phyloP scores from a whole-genome alignment of 1,139 yeast genomes.

The Waltiozyma sp. region DNA sequence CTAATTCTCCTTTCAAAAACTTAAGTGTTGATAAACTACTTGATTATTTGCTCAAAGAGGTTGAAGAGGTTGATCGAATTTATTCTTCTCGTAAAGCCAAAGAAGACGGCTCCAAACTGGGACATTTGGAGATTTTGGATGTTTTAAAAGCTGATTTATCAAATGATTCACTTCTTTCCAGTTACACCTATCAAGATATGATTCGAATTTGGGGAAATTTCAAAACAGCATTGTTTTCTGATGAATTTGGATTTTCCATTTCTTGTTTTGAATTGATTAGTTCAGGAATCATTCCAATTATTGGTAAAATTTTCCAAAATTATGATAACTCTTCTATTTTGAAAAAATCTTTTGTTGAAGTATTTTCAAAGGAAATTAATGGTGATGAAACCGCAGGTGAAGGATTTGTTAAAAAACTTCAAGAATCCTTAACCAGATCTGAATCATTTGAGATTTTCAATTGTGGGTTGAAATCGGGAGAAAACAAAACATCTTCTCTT shows the following conservation, averaged over 20 bases:
- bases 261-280: constrained; percentile 72
- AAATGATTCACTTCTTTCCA: constrained; percentile 3
- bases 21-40: constrained; percentile 2
- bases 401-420: constrained; percentile 43
- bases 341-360: constrained; percentile 34
- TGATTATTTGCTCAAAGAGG: constrained; percentile 4
- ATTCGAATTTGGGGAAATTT: constrained; percentile 35
- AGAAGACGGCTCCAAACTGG: constrained; percentile 13
- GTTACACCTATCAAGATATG: constrained; percentile 31
- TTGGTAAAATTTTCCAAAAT: constrained; percentile 30
- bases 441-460: constrained; percentile 69
- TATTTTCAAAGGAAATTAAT: constrained; percentile 26
- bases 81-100: constrained; percentile 12
- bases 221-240: constrained; percentile 22
- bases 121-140: constrained; percentile 20
- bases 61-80: constrained; percentile 13
- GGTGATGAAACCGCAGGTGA: constrained; percentile 26
- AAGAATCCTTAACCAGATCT: constrained; percentile 63
- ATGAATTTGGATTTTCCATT: constrained; percentile 20
- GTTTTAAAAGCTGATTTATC: constrained; percentile 19
- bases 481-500: constrained; percentile 43
- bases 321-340: constrained; percentile 22
- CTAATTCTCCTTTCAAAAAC: constrained; percentile 4
- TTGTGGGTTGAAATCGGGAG: constrained; percentile 32
- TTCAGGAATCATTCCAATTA: constrained; percentile 48